Conservation (phyloP, 208 protist species). For the Crithidia mellificae region DNA sequence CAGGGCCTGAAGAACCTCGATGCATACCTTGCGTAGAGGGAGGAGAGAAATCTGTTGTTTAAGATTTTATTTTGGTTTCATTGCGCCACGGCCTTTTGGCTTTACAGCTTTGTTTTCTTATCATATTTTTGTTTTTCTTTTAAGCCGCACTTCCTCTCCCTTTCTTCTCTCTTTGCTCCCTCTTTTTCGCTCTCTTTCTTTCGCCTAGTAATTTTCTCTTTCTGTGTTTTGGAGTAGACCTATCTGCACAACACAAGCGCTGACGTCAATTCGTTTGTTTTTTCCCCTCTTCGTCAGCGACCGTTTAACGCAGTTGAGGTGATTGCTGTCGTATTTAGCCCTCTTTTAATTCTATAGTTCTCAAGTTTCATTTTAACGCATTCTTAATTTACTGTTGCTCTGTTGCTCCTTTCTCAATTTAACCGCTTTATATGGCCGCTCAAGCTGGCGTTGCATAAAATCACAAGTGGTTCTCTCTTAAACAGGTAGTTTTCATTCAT, state of each 20-base stretch:
- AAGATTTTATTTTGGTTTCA: too few relatives aligned
- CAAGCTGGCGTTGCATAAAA: too few relatives aligned
- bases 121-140: too few relatives aligned
- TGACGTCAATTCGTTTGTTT: neutral
- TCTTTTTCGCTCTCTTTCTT: neutral
- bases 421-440: too few relatives aligned
- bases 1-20: constrained; percentile 52
- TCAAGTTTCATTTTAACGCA: neutral
- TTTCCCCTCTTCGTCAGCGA: neutral
- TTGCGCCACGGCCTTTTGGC: too few relatives aligned
- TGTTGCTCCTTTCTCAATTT: too few relatives aligned
- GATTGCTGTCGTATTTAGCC: neutral
- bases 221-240: neutral
- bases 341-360: neutral
- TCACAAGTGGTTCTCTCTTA: too few relatives aligned
- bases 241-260: neutral
- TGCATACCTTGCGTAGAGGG: constrained; percentile 18
- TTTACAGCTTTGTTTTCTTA: too few relatives aligned
- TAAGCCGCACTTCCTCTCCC: neutral
- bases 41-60: too few relatives aligned
- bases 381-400: too few relatives aligned
- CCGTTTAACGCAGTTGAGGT: neutral
- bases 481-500: too few relatives aligned
- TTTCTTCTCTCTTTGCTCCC: neutral
- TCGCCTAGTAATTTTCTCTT: neutral